These are phyloP conservation scores for Nothopassalora personata DNA, from an alignment of 2,329 filamentous ascomycete genomes.

Conservation along the genomic window DNA sequence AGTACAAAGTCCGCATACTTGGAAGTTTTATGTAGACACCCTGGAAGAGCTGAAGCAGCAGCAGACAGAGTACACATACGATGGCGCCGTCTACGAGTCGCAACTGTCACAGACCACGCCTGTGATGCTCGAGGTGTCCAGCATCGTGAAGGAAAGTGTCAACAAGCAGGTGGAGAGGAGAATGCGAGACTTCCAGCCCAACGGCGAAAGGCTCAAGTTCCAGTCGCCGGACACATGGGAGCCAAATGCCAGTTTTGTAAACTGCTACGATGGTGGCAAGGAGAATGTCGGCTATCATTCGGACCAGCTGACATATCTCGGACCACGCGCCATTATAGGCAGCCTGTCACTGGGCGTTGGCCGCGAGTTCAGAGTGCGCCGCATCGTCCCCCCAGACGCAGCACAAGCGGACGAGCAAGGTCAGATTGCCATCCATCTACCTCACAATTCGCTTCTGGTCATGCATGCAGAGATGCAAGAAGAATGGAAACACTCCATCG, in stretches of 20 bases:
- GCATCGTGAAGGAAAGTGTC: slow-evolving; percentile 66
- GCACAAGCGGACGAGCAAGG: slow-evolving; percentile 60
- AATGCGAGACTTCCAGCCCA: slow-evolving; percentile 63
- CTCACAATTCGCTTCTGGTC: slow-evolving; percentile 85
- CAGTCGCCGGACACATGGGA: slow-evolving; percentile 68
- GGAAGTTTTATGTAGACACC: slow-evolving; percentile 75
- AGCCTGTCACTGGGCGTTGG: slow-evolving; percentile 86
- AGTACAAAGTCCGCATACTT: slow-evolving; percentile 78
- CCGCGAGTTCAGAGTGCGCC: slow-evolving; percentile 85
- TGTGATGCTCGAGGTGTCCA: slow-evolving; percentile 64
- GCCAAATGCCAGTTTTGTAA: slow-evolving; percentile 89
- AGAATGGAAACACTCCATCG: slow-evolving; percentile 87
- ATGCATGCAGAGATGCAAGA: slow-evolving; percentile 99
- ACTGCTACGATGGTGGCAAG: slow-evolving; percentile 78
- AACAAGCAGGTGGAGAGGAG: slow-evolving; percentile 70
- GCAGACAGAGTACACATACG: slow-evolving; percentile 78
- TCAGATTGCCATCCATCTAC: slow-evolving; percentile 87
- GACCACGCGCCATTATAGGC: slow-evolving; percentile 81
- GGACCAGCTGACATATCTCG: slow-evolving; percentile 89
- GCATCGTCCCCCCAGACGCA: slow-evolving; percentile 55
- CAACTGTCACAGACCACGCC: slow-evolving; percentile 71
- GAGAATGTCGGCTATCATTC: slow-evolving; percentile 89
- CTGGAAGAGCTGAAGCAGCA: slow-evolving; percentile 64
- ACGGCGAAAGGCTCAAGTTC: slow-evolving; percentile 66
- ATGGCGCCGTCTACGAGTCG: slow-evolving; percentile 63